These are phyloP conservation scores for Ophiognomonia clavigignenti-juglandacearum DNA, from an alignment of 2,329 filamentous ascomycete genomes.

Conservation along the genomic window DNA sequence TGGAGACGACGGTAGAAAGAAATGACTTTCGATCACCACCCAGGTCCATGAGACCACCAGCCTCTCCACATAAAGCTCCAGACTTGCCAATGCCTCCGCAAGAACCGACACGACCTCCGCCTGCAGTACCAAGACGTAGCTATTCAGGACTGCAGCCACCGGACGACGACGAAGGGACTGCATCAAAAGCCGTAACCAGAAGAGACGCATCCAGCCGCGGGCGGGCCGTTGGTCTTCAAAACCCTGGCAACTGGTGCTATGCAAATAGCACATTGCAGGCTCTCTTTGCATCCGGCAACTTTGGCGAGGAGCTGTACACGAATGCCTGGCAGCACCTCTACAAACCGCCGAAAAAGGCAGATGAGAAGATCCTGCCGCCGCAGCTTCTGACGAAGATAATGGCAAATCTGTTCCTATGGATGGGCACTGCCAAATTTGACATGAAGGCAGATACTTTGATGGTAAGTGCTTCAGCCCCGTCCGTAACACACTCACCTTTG, in stretches of 20 bases:
- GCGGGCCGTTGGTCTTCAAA: constrained; percentile 68
- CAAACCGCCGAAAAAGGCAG: constrained; percentile 62
- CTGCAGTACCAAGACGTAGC: constrained; percentile 63
- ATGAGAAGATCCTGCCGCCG: constrained; percentile 46
- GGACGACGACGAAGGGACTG: constrained; percentile 33
- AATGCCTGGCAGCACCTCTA: constrained; percentile 56
- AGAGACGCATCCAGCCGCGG: constrained; percentile 31
- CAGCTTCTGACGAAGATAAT: constrained; percentile 58
- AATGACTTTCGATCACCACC: not conserved
- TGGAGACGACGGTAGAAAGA: constrained; percentile 14
- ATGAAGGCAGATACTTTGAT: constrained; percentile 54
- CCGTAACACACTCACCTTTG: too few relatives aligned
- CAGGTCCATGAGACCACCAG: not conserved
- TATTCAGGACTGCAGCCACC: constrained; percentile 67
- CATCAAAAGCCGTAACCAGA: constrained; percentile 37
- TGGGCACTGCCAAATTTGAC: constrained; percentile 44
- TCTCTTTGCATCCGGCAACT: constrained; percentile 65
- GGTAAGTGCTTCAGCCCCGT: constrained; percentile 46
- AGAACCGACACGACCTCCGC: constrained; percentile 63
- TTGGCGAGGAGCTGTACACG: constrained; percentile 61
- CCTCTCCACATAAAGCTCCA: constrained; percentile 18
- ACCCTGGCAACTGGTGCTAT: constrained; percentile 82
- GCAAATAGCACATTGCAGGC: constrained; percentile 89
- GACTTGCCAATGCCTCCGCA: constrained; percentile 43
- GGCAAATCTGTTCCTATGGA: constrained; percentile 54